Base-by-base conservation (phyloP, 2,329 filamentous ascomycete genomes). In the Verticillium albo-atrum region DNA sequence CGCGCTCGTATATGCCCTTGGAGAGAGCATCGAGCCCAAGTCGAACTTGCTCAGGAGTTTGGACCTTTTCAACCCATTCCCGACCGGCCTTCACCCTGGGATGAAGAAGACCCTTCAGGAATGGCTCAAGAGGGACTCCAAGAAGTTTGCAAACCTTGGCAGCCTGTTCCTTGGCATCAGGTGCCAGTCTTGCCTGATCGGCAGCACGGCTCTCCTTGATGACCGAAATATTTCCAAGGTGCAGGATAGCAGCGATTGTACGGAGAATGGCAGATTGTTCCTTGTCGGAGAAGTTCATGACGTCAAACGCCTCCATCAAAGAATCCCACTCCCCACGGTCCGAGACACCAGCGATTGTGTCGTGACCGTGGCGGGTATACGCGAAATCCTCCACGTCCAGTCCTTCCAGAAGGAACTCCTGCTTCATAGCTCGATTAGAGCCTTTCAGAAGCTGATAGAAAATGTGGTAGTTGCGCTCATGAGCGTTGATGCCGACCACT, bases 1-100 rank as follows among this genome's bases (percentile, higher is more conserved):
- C 90, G 61, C 96, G 90, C 73, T 99, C 95, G 71, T 99, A 99
- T 65, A 99, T 96, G 75, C 95, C 95, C 75, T 99, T 99, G 7
- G 95, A 88, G 17, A 99, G 81, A 17, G 95, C 94, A 74, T 98
- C 92, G 52, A 99, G 85, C 3, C 91, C 85, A 10, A 97, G 86
- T 26, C 91, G 89, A 52, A 97, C 96, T 72, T 99, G 95, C 65
- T 99, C 96, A 0, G 95, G 94, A 1, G 94, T 98, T 72, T 99
- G 95, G 1, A 96, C 93, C 73, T 98, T 99, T 71, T 98, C 93
- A 2, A 99, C 95, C 95, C 94, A 98, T 76, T 99, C 95, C 57
- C 93, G 87, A 23, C 95, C 95, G 50, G 95, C 95, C 75, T 97
- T 97, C 47, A 99, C 96, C 60, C 87, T 91, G 10, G 95, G 95